These are phyloP conservation scores for Musa balbisiana DNA, from an alignment of 202 grass and related monocot species.

Conservation along the genomic window DNA sequence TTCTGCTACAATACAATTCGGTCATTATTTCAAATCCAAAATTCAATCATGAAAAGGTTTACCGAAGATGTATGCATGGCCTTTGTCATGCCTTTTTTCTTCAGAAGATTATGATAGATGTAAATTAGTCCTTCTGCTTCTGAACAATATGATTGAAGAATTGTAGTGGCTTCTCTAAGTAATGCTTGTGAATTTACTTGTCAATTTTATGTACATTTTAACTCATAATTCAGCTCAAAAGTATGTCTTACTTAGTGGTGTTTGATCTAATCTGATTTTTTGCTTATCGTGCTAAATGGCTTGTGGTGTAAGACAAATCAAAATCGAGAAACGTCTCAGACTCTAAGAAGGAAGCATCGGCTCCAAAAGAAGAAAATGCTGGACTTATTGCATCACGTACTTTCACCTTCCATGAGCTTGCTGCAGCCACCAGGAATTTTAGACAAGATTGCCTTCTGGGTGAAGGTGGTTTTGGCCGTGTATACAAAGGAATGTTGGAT, in stretches of 20 bases:
- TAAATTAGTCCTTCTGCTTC: too few species aligned
- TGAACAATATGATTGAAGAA: too few species aligned
- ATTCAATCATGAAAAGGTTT: too few species aligned
- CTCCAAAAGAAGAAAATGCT: slow-evolving; percentile 51
- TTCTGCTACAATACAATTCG: too few species aligned
- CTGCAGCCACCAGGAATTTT: slow-evolving; percentile 74
- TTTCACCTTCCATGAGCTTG: slow-evolving; percentile 81
- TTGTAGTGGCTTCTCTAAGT: too few species aligned
- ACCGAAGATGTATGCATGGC: too few species aligned
- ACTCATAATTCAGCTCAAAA: too few species aligned
- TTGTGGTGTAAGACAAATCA: slow-evolving; percentile 45
- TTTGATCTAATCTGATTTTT: not conserved
- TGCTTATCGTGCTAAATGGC: slow-evolving; percentile 10
- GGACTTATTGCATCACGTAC: slow-evolving; percentile 73
- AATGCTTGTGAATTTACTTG: not conserved
- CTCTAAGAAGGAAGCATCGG: slow-evolving; percentile 47
- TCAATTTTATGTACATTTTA: too few species aligned
- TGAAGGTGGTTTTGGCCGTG: slow-evolving; percentile 70
- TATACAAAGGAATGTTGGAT: slow-evolving; percentile 68
- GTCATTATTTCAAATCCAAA: too few species aligned
- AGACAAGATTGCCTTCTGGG: slow-evolving; percentile 60
- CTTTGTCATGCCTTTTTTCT: too few species aligned
- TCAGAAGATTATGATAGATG: too few species aligned
- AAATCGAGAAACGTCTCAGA: slow-evolving; percentile 35
- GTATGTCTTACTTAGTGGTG: not conserved